Conservation (phyloP, 2,329 filamentous ascomycete genomes). For the Coleophoma crateriformis region DNA sequence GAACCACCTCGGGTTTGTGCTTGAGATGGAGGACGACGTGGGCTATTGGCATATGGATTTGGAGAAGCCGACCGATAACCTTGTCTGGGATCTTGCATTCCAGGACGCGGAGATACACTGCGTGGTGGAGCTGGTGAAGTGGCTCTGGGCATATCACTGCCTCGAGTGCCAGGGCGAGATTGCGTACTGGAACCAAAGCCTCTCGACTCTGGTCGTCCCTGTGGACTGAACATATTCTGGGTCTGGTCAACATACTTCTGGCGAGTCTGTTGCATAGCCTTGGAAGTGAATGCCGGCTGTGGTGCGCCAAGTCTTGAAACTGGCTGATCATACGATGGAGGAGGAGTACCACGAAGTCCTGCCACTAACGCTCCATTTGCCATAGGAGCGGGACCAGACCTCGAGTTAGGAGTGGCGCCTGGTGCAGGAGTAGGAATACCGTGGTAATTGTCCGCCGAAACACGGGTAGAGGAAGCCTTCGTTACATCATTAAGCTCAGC, state of each 20-base stretch:
- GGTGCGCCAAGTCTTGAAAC: slow-evolving; percentile 81
- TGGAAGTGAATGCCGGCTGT: slow-evolving; percentile 84
- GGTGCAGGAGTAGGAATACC: slow-evolving; percentile 82
- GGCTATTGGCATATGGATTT: slow-evolving; percentile 50
- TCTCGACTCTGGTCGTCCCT: slow-evolving; percentile 23
- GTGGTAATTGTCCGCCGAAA: slow-evolving; percentile 93
- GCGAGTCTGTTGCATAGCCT: slow-evolving; percentile 92
- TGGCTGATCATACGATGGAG: slow-evolving; percentile 75
- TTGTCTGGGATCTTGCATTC: slow-evolving; percentile 42
- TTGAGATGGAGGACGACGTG: slow-evolving; percentile 22
- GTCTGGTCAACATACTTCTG: slow-evolving; percentile 83
- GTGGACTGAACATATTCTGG: slow-evolving; percentile 64
- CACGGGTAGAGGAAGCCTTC: slow-evolving; percentile 75
- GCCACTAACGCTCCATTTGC: slow-evolving; percentile 41
- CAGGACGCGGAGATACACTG: slow-evolving; percentile 56
- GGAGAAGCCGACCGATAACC: slow-evolving; percentile 50
- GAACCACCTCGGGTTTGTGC: slow-evolving; percentile 37
- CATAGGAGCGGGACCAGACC: slow-evolving; percentile 34
- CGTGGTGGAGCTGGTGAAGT: slow-evolving; percentile 66
- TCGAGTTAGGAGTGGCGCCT: slow-evolving; percentile 34
- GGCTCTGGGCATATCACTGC: slow-evolving; percentile 51
- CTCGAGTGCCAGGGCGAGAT: slow-evolving; percentile 54
- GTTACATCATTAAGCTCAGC: slow-evolving; percentile 85
- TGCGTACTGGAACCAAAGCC: slow-evolving; percentile 29
- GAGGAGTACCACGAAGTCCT: slow-evolving; percentile 68